Conservation (phyloP, 2,329 filamentous ascomycete species). For the Alternaria arbusti region DNA sequence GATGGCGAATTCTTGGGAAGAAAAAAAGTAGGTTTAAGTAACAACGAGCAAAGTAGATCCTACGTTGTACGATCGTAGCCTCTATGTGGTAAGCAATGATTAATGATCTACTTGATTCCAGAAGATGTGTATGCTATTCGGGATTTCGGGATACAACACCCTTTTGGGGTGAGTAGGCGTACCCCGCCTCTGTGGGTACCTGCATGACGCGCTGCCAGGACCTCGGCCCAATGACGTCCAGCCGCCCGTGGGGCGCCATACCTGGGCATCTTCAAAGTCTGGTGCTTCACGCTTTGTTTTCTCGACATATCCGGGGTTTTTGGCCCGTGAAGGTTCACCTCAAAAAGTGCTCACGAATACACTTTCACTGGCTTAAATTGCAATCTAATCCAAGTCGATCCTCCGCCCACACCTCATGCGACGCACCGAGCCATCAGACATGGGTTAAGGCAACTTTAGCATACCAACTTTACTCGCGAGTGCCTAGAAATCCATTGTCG, state of each 20-base stretch:
- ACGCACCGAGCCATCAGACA: not conserved
- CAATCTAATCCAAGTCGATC: not conserved
- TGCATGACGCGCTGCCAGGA: not conserved
- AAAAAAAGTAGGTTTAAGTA: not conserved
- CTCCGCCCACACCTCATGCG: not conserved
- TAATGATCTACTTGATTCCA: not conserved
- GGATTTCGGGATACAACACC: not conserved
- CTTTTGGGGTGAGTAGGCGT: not conserved
- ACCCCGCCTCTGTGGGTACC: constrained; percentile 8
- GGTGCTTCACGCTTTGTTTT: not conserved
- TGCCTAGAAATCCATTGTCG: not conserved
- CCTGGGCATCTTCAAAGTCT: not conserved
- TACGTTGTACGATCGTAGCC: not conserved
- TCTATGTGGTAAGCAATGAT: not conserved
- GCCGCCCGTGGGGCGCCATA: not conserved
- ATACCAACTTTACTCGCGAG: not conserved
- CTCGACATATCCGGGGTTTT: not conserved
- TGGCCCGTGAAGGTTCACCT: not conserved
- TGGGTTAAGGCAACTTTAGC: not conserved
- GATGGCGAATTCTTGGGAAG: not conserved
- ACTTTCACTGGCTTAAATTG: not conserved
- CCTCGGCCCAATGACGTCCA: not conserved
- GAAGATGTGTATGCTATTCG: not conserved
- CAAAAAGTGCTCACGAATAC: not conserved
- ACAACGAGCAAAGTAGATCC: not conserved